Base-by-base conservation (phyloP, 2,329 filamentous ascomycete genomes). In the Rhynchosporium graminicola region DNA sequence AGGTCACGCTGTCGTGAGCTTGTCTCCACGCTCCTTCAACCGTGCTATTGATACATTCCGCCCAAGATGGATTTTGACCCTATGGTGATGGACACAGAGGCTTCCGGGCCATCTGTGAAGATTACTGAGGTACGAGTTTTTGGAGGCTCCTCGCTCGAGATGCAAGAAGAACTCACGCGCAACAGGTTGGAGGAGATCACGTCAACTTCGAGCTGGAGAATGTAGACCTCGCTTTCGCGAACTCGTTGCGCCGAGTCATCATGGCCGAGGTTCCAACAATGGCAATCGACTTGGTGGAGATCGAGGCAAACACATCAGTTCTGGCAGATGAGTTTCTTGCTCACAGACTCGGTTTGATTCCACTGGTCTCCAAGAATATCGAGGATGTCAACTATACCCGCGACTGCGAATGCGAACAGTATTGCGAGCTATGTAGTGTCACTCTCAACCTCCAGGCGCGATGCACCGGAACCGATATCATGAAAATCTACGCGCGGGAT, bases 351-450 rank as follows among this genome's bases (percentile, higher is more conserved):
- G 94, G 95, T 38, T 86, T 98, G 52, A 87, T 98, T 62, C 95
- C 95, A 0, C 85, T 99, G 54, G 88, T 89, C 75, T 91, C 91
- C 62, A 90, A 91, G 73, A 90, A 91, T 73, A 88, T 94, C 70
- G 90, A 93, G 68, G 83, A 89, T 71, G 84, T 98, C 66, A 83
- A 90, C 67, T 97, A 97, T 79, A 89, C 90, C 55, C 90, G 94
- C 73, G 94, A 98, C 78, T 99, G 95, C 80, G 92, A 96, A 74
- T 99, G 95, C 81, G 94, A 97, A 71, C 89, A 94, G 72, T 92
- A 93, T 80, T 99, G 95, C 80, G 90, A 96, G 68, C 86, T 90
- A 70, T 99, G 95, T 81, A 91, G 90, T 69, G 90, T 98, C 57
- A 89, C 87, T 29, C 84, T 99, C 33, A 88, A 85, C 3, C 83